phyloP scores from a whole-genome alignment of 192 early-diverging fungal genomes.

The Backusella sp. region DNA sequence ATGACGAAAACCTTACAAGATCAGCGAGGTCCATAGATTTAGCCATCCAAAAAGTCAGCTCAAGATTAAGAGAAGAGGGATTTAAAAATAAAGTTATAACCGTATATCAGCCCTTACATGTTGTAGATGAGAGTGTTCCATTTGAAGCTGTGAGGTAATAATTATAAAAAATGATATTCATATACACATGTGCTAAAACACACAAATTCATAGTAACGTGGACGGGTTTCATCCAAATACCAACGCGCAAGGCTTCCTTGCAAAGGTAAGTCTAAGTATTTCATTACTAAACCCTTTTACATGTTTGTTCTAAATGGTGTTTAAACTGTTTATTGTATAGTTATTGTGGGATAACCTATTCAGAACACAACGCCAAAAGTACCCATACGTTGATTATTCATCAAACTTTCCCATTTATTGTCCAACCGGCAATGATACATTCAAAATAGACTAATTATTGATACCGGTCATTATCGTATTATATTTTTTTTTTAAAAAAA shows the following conservation, averaged over 20 bases:
- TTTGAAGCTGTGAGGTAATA: not conserved
- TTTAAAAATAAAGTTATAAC: not conserved
- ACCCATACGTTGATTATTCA: not conserved
- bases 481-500: constrained; percentile 5
- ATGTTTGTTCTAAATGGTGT: not conserved
- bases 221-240: constrained; percentile 13
- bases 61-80: not conserved
- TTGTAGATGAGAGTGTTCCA: not conserved
- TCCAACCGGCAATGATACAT: constrained; percentile 3
- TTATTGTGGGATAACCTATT: not conserved
- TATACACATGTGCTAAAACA: not conserved
- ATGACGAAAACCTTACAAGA: not conserved
- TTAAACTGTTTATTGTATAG: not conserved
- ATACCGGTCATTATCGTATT: not conserved
- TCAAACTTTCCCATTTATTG: not conserved
- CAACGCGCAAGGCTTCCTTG: not conserved
- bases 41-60: not conserved
- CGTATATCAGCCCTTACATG: not conserved
- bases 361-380: not conserved
- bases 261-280: not conserved
- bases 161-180: not conserved
- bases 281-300: not conserved
- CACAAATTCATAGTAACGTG: not conserved
- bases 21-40: not conserved
- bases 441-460: constrained; percentile 3